Evolutionary conservation across 163 green algal genomes (phyloP).

Genomic region (Botryococcus braunii): DNA sequence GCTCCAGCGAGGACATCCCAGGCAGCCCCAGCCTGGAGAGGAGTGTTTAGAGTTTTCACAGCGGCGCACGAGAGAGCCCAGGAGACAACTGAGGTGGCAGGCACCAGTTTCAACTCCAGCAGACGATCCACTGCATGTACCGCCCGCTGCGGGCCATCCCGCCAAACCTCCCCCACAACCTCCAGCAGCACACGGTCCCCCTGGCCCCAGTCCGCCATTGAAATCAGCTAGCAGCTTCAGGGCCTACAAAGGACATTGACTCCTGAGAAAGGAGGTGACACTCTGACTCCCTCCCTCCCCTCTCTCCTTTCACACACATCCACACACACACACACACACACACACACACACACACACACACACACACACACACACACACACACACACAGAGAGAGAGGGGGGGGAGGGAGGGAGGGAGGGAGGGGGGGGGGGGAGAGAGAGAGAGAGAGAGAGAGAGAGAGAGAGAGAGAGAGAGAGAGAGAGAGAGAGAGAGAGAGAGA

Average conservation of each 20-base stretch:
- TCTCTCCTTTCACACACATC: background rate
- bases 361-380: too few species aligned
- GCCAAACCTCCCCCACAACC: slow-evolving; percentile 28
- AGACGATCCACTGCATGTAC: slow-evolving; percentile 60
- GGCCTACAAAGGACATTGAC: background rate
- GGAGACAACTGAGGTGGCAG: slow-evolving; percentile 17
- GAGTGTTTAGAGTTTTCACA: slow-evolving; percentile 17
- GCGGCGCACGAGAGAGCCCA: slow-evolving; percentile 32
- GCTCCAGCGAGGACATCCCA: slow-evolving; percentile 54
- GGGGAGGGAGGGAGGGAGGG: background rate
- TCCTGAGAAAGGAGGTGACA: background rate
- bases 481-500: too few species aligned
- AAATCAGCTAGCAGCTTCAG: background rate
- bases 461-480: too few species aligned
- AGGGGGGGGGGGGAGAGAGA: background rate
- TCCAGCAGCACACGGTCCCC: slow-evolving; percentile 27
- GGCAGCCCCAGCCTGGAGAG: slow-evolving; percentile 15
- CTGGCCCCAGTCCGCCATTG: slow-evolving; percentile 9
- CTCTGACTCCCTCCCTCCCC: background rate
- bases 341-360: too few species aligned
- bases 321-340: background rate
- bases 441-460: background rate
- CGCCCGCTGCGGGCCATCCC: slow-evolving; percentile 27
- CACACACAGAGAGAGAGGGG: background rate
- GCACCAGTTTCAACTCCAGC: slow-evolving; percentile 51